phyloP scores from a whole-genome alignment of 768 basidiomycete species.

The Amanita phalloides region DNA sequence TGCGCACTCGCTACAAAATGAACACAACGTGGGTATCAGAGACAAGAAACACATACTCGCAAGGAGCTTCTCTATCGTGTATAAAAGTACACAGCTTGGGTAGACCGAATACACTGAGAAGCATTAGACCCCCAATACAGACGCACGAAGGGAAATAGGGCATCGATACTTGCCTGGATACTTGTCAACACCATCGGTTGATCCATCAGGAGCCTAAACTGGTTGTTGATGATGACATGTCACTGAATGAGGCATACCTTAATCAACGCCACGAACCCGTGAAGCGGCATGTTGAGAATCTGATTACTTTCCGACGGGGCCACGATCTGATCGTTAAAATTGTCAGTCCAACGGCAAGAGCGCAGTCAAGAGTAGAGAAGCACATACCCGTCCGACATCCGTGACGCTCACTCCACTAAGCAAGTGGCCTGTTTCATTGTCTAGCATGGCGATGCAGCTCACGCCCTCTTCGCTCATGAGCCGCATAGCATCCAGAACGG shows the following conservation, averaged over 20 bases:
- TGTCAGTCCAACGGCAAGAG: neutral
- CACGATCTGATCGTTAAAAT: constrained; percentile 38
- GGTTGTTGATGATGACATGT: neutral
- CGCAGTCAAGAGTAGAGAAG: neutral
- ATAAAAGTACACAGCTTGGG: constrained; percentile 50
- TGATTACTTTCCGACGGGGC: constrained; percentile 76
- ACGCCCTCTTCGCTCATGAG: constrained; percentile 82
- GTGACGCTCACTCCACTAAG: constrained; percentile 76
- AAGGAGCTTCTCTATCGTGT: constrained; percentile 70
- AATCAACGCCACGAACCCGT: constrained; percentile 61
- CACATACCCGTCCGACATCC: constrained; percentile 61
- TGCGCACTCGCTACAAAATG: constrained; percentile 56
- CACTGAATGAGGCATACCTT: constrained; percentile 34
- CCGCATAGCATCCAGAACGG: constrained; percentile 73
- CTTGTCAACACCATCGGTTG: constrained; percentile 67
- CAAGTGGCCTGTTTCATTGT: constrained; percentile 50
- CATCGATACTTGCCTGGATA: constrained; percentile 48
- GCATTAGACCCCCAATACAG: neutral
- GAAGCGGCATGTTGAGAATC: constrained; percentile 56
- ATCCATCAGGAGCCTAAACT: constrained; percentile 55
- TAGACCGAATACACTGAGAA: constrained; percentile 63
- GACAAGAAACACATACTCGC: constrained; percentile 48
- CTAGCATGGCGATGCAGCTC: constrained; percentile 70
- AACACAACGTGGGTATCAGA: neutral
- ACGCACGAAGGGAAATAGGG: neutral